Percentiles rank a stretch among this genome's conserved stretches.
Conservation (phyloP, 2,329 filamentous ascomycete genomes). For the Chrysoporthe deuterocubensis region DNA sequence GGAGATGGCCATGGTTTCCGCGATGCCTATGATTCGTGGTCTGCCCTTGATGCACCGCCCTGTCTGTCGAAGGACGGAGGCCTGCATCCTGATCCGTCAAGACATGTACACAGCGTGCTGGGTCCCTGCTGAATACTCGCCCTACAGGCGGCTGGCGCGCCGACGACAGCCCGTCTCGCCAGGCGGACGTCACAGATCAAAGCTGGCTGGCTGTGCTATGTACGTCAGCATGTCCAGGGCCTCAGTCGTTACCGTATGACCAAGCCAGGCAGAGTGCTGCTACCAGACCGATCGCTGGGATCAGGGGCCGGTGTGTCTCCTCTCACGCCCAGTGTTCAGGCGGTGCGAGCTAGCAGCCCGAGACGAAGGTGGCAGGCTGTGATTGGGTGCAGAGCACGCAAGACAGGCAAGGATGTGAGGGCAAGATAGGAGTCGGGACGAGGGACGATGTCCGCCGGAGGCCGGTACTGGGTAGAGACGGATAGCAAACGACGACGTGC, state of each 20-base stretch:
- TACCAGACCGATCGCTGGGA: not conserved
- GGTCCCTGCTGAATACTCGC: too few species aligned
- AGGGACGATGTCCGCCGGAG: not conserved
- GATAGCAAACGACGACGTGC: slow-evolving; percentile 5
- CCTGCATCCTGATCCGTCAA: not conserved
- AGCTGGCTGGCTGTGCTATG: not conserved
- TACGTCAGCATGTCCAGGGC: not conserved
- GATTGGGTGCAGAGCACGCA: slow-evolving; percentile 2
- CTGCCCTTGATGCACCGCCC: not conserved
- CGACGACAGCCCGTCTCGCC: not conserved
- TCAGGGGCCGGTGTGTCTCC: not conserved
- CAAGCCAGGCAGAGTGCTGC: not conserved
- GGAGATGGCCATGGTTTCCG: too few species aligned
- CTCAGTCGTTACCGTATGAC: not conserved
- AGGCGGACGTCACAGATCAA: not conserved
- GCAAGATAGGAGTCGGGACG: not conserved
- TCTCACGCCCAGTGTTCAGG: not conserved
- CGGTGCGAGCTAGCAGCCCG: not conserved
- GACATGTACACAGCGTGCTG: not conserved
- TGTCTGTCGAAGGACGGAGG: not conserved
- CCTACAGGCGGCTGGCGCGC: too few species aligned
- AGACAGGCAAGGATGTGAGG: slow-evolving; percentile 18
- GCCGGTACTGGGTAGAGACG: not conserved
- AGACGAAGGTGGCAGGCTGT: not conserved
- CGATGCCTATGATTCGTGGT: not conserved